These are phyloP conservation scores for Pistacia integerrima DNA, from an alignment of 345 rosid species.

Conservation along the genomic window DNA sequence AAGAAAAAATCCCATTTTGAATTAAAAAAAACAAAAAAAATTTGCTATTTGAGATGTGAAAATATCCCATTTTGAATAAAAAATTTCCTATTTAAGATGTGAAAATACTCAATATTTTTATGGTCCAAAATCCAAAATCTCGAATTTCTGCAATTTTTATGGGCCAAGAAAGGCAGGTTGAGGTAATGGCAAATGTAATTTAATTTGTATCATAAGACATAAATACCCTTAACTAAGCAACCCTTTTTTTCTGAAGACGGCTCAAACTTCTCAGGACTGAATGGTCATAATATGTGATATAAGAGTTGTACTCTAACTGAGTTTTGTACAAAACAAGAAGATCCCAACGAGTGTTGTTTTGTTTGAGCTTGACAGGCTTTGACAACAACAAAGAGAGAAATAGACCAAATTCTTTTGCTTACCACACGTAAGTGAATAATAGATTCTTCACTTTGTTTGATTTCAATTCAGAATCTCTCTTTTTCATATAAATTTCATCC, in stretches of 20 bases:
- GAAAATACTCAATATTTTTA: no score
- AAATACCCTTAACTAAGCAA: not conserved
- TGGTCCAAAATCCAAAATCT: not conserved
- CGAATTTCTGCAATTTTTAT: not conserved
- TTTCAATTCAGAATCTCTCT: not conserved
- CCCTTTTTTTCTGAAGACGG: not conserved
- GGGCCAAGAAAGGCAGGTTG: not conserved
- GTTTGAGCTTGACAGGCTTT: not conserved
- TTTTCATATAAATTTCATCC: not conserved
- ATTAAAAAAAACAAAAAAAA: no score
- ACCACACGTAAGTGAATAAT: not conserved
- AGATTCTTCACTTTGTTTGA: constrained; percentile 18
- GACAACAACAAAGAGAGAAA: not conserved
- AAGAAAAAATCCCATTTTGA: no score
- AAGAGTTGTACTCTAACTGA: not conserved
- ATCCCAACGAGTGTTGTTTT: not conserved
- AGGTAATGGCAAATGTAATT: not conserved
- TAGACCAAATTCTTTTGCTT: not conserved
- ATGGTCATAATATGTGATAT: not conserved
- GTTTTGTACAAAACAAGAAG: not conserved
- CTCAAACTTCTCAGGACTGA: not conserved
- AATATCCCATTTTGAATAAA: no score
- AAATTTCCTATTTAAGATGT: no score
- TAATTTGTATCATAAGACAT: not conserved
- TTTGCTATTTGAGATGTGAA: no score